These are phyloP conservation scores for Trichomonascaceae sp. DNA, from an alignment of 1,139 yeast genomes.

Conservation along the genomic window DNA sequence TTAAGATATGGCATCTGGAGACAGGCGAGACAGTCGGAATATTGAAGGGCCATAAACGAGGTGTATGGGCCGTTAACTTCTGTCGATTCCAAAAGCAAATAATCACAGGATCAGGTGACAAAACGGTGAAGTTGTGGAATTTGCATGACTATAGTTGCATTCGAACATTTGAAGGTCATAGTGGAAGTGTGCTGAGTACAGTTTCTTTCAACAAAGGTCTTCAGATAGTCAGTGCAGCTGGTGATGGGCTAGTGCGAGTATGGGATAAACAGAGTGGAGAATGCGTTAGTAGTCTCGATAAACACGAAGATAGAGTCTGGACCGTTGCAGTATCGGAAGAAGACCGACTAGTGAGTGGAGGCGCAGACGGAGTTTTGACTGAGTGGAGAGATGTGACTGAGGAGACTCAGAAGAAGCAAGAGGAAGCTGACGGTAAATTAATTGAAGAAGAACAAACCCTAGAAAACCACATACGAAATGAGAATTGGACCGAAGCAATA, in stretches of 20 bases:
- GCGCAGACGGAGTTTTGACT: conserved; percentile 89
- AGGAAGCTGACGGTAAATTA: conserved; percentile 37
- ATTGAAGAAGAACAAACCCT: conserved; percentile 87
- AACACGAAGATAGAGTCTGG: conserved; percentile 94
- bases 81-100: conserved; percentile 70
- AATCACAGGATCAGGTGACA: conserved; percentile 81
- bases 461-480: conserved; percentile 59
- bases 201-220: conserved; percentile 59
- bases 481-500: conserved; percentile 87
- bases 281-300: conserved; percentile 73
- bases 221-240: conserved; percentile 79
- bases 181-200: conserved; percentile 84
- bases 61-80: conserved; percentile 87
- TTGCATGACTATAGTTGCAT: conserved; percentile 66
- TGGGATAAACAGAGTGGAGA: conserved; percentile 82
- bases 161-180: conserved; percentile 88
- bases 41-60: conserved; percentile 84
- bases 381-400: conserved; percentile 87
- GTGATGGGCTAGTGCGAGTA: conserved; percentile 86
- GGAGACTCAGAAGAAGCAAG: conserved; percentile 44
- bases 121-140: conserved; percentile 85
- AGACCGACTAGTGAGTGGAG: conserved; percentile 62
- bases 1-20: conserved; percentile 79
- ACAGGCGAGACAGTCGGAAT: conserved; percentile 82
- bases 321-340: conserved; percentile 45